These are phyloP conservation scores for Narthecium ossifragum DNA, from an alignment of 106 monocot genomes.

Conservation along the genomic window DNA sequence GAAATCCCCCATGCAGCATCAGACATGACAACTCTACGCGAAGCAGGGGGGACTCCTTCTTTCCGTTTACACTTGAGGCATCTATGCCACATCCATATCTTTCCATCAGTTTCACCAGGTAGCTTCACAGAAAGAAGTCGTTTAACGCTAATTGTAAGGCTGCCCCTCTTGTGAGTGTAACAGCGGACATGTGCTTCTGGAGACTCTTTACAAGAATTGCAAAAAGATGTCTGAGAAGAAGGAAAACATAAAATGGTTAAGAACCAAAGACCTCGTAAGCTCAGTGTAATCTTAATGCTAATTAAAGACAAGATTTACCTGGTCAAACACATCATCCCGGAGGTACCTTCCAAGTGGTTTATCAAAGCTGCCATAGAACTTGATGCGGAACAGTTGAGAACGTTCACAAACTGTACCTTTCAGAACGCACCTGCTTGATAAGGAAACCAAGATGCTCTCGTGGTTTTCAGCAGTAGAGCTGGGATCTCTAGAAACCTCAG, in stretches of 20 bases:
- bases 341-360: conserved; percentile 89
- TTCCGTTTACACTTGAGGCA: conserved; percentile 64
- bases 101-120: conserved; percentile 72
- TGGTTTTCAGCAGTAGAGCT: conserved; percentile 46
- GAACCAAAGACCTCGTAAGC: too few species aligned
- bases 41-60: conserved; percentile 76
- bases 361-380: conserved; percentile 90
- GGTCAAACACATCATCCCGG: conserved; percentile 79
- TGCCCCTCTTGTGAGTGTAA: conserved; percentile 80
- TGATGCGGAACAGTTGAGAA: conserved; percentile 76
- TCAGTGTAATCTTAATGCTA: not conserved
- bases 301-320: conserved; percentile 38
- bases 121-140: conserved; percentile 45
- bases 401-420: conserved; percentile 66
- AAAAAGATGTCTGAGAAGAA: conserved; percentile 43
- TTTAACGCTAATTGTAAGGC: conserved; percentile 67
- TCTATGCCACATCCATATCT: conserved; percentile 99
- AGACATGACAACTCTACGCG: conserved; percentile 86
- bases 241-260: not conserved
- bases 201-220: conserved; percentile 61
- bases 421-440: conserved; percentile 59
- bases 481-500: conserved; percentile 28
- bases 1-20: conserved; percentile 94
- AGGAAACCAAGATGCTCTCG: conserved; percentile 90
- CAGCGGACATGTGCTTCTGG: conserved; percentile 70